Conservation (phyloP, 2,329 filamentous ascomycete species). For the Stagonosporopsis chrysanthemi region DNA sequence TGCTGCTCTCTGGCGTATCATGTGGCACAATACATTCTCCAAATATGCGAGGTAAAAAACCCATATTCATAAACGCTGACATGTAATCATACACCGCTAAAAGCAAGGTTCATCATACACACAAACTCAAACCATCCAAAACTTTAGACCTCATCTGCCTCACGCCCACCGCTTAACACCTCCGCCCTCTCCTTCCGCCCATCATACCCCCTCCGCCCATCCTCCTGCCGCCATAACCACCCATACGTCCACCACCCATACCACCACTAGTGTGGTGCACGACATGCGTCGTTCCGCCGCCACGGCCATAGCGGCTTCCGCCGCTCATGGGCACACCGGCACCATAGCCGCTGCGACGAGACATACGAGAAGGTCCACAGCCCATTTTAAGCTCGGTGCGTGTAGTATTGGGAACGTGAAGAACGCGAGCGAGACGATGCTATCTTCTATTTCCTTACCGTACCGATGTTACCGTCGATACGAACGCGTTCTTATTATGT, state of each 20-base stretch:
- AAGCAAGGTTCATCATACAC: neutral
- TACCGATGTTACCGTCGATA: conserved; percentile 7
- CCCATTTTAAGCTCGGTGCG: conserved; percentile 3
- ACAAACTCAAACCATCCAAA: neutral
- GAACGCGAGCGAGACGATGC: neutral
- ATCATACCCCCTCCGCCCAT: conserved; percentile 7
- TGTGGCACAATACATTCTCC: too few species aligned
- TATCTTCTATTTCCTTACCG: neutral
- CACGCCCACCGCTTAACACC: neutral
- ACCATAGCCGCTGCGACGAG: conserved; percentile 3
- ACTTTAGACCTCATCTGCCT: neutral
- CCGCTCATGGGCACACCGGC: conserved; percentile 8
- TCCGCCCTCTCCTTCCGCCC: neutral
- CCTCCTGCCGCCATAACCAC: neutral
- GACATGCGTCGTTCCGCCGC: conserved; percentile 11
- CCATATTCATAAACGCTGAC: neutral
- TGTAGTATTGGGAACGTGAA: neutral
- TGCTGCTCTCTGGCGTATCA: neutral
- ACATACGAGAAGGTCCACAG: conserved; percentile 17
- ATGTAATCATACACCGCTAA: neutral
- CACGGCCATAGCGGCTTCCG: conserved; percentile 10
- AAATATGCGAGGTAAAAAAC: too few species aligned
- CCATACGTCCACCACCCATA: conserved; percentile 8
- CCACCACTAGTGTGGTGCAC: conserved; percentile 13
- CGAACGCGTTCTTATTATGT: neutral